Percentiles rank a stretch among this genome's conserved stretches.
Conservation (phyloP, 257 asterid genomes). For the Solanum piurae region DNA sequence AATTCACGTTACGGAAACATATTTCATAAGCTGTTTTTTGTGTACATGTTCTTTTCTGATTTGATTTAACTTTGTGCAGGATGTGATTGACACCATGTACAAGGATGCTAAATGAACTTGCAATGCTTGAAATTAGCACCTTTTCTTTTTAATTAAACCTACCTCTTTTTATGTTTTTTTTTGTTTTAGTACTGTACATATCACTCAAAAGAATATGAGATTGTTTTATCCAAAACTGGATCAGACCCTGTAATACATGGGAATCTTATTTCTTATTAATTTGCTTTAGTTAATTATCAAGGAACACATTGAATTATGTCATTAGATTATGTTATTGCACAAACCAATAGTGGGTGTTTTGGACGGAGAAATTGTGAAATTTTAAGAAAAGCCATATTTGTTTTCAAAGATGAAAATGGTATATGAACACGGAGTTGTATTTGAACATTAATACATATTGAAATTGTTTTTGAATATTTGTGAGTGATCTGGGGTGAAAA, state of each 20-base stretch:
- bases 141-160: not conserved
- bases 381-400: too few relatives aligned
- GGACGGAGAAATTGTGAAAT: not conserved
- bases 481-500: not conserved
- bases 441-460: not conserved
- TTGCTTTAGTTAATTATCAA: not conserved
- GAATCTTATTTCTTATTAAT: not conserved
- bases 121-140: not conserved
- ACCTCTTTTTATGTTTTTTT: not conserved
- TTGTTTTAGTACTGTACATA: not conserved
- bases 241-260: not conserved
- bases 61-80: conserved; percentile 26
- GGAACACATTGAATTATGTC: not conserved
- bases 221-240: not conserved
- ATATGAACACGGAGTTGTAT: not conserved
- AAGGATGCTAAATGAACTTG: conserved; percentile 42
- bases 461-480: too few relatives aligned
- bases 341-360: not conserved
- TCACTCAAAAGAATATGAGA: not conserved
- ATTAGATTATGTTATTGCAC: not conserved
- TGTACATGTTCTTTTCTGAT: not conserved
- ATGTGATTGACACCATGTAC: conserved; percentile 59
- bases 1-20: not conserved
- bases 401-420: not conserved
- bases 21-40: not conserved